A percentile compares a stretch with the other conserved stretches of the same genome.
Evolutionary conservation across 1,139 yeast species (phyloP).

Genomic region (Blastobotrys buckinghamii): DNA sequence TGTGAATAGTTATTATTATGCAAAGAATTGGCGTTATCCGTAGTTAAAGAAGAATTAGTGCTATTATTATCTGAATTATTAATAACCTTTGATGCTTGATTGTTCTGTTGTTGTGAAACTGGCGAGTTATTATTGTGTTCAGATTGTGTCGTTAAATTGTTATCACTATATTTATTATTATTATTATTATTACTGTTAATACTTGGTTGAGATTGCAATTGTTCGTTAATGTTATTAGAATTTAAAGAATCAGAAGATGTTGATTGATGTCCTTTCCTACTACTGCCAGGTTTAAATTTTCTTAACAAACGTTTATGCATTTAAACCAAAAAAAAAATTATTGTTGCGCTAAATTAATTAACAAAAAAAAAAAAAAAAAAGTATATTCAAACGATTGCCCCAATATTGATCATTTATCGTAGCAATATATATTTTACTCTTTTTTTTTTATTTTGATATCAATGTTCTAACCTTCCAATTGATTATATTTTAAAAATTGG

Average conservation of each 20-base stretch:
- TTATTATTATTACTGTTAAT: background rate
- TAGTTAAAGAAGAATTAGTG: too few species aligned
- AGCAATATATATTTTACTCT: too few species aligned
- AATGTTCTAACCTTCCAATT: too few species aligned
- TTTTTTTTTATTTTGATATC: too few species aligned
- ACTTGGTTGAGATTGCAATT: background rate
- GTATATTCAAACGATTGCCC: too few species aligned
- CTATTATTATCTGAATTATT: background rate
- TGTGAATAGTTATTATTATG: background rate
- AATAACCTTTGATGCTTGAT: background rate
- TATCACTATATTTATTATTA: background rate
- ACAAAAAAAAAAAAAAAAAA: background rate
- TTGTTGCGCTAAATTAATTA: background rate
- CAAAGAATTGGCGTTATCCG: too few species aligned
- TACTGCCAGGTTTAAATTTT: constrained; percentile 17
- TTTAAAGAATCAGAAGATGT: background rate
- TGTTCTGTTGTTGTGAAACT: constrained; percentile 1
- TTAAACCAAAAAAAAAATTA: constrained; percentile 3
- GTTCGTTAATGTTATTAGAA: constrained; percentile 7
- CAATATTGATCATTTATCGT: too few species aligned
- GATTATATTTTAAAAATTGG: too few species aligned
- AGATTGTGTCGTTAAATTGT: background rate
- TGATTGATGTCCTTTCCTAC: background rate
- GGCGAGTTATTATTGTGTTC: background rate
- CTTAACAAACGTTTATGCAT: constrained; percentile 23